Percentiles rank a stretch among this genome's conserved stretches.
These are phyloP conservation scores for Eutrema japonicum DNA, from an alignment of 345 rosid species.

Conservation along the genomic window DNA sequence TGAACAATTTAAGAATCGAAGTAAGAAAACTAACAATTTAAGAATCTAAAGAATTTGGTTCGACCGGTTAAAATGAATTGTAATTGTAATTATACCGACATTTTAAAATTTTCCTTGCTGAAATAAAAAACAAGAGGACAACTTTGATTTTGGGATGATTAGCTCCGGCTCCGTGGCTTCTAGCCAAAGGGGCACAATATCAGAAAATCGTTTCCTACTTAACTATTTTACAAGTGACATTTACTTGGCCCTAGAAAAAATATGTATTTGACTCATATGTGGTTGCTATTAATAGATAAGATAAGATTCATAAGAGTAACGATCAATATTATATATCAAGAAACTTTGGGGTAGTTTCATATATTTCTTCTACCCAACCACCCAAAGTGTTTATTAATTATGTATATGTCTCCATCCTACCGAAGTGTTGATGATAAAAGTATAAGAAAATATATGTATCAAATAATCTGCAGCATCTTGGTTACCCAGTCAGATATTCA, in stretches of 20 bases:
- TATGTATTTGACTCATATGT: not conserved
- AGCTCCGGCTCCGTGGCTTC: not conserved
- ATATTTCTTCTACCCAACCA: constrained; percentile 20
- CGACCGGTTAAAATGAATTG: not conserved
- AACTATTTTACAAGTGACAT: not conserved
- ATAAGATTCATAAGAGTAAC: not conserved
- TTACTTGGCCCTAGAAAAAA: constrained; percentile 7
- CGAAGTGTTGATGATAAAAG: constrained; percentile 20
- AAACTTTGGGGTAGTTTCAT: not conserved
- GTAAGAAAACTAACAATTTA: not conserved
- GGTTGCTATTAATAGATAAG: constrained; percentile 27
- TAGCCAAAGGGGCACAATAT: not conserved
- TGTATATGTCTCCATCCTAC: not conserved
- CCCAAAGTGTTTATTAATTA: constrained; percentile 11
- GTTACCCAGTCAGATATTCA: constrained; percentile 30
- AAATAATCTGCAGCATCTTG: constrained; percentile 29
- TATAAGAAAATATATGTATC: not conserved
- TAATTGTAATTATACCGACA: too few relatives aligned
- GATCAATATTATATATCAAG: not conserved
- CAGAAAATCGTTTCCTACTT: not conserved
- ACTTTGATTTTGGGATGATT: too few relatives aligned
- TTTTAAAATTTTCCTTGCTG: not conserved
- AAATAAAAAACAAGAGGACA: too few relatives aligned
- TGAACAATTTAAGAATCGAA: too few relatives aligned
- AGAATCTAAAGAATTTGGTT: not conserved